Percentiles rank a stretch among this genome's conserved stretches.
Conservation (phyloP, 2,329 filamentous ascomycete species). For the Talaromyces verruculosus region DNA sequence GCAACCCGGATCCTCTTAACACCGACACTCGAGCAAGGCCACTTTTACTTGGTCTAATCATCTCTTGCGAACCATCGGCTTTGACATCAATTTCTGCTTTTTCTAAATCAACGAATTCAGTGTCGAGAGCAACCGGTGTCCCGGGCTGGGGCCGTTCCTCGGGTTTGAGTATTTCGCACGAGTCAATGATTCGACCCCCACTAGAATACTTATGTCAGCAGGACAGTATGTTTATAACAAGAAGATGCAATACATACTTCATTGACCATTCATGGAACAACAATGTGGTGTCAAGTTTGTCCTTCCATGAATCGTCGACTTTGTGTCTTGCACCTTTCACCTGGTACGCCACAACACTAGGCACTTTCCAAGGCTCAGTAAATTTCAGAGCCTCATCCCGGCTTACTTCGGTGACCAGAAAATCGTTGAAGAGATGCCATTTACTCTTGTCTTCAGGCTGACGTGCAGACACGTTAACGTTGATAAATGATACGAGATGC, state of each 20-base stretch:
- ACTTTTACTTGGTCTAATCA: constrained; percentile 85
- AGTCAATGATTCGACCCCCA: constrained; percentile 40
- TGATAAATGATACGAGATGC: constrained; percentile 87
- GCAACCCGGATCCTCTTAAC: constrained; percentile 71
- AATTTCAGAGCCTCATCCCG: constrained; percentile 85
- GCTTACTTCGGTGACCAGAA: constrained; percentile 77
- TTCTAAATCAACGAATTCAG: constrained; percentile 91
- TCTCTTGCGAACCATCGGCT: constrained; percentile 87
- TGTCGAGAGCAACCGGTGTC: constrained; percentile 84
- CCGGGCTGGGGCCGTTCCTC: constrained; percentile 69
- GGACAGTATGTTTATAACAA: background rate
- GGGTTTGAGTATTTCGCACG: constrained; percentile 38
- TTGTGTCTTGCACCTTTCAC: constrained; percentile 75
- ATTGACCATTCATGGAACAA: constrained; percentile 72
- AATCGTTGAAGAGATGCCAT: constrained; percentile 98
- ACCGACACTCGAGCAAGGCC: constrained; percentile 93
- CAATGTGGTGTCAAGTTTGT: constrained; percentile 76
- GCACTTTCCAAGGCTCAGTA: constrained; percentile 87
- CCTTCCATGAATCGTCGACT: constrained; percentile 84
- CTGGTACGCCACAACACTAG: constrained; percentile 84
- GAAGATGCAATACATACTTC: constrained; percentile 36
- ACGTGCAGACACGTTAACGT: constrained; percentile 59
- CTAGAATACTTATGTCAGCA: constrained; percentile 23
- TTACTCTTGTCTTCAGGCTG: constrained; percentile 60
- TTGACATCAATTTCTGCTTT: constrained; percentile 96